Percentiles rank a stretch among this genome's conserved stretches.
Evolutionary conservation across 305 asterid species (phyloP).

Genomic region (Fraxinus platypoda): DNA sequence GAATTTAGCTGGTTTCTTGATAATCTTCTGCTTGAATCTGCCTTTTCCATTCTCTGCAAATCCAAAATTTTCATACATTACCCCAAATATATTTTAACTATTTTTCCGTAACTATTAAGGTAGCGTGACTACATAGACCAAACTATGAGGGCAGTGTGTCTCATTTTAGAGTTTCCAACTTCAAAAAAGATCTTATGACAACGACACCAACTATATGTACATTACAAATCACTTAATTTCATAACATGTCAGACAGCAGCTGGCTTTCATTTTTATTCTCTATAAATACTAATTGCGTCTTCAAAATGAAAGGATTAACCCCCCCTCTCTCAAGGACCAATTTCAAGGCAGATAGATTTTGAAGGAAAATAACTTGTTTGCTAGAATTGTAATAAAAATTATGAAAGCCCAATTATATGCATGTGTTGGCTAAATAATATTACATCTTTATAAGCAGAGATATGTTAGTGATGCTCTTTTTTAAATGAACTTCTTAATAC

Average conservation of each 20-base stretch:
- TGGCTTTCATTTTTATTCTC: not conserved
- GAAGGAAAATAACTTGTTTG: not conserved
- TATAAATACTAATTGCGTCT: not conserved
- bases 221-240: not conserved
- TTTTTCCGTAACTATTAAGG: not conserved
- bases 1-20: constrained; percentile 80
- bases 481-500: no score
- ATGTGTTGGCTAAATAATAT: not conserved
- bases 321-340: no score
- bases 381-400: not conserved
- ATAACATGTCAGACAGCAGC: not conserved
- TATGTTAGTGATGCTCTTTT: no score
- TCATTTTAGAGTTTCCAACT: not conserved
- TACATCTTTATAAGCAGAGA: no score
- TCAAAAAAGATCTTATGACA: not conserved
- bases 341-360: not conserved
- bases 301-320: not conserved
- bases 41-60: constrained; percentile 86
- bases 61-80: not conserved
- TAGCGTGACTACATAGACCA: not conserved
- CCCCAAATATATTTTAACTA: not conserved
- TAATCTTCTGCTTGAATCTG: constrained; percentile 91
- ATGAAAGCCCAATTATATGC: not conserved
- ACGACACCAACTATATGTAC: not conserved
- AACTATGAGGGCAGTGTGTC: not conserved